Evolutionary conservation across 257 asterid genomes (phyloP).

Genomic region (Phtheirospermum japonicum): DNA sequence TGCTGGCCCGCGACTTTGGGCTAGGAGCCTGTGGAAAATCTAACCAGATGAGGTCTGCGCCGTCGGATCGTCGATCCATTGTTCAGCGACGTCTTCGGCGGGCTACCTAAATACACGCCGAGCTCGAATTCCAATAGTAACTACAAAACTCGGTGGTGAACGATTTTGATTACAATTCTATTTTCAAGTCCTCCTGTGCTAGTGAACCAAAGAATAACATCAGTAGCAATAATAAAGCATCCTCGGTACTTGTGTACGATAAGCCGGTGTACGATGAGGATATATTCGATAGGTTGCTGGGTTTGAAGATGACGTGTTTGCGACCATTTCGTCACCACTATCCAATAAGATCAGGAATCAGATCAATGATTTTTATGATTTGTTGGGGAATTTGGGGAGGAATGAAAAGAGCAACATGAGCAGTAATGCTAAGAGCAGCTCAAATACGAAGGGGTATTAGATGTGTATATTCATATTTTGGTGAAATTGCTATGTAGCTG

Average conservation of each 20-base stretch:
- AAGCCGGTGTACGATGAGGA: conserved; percentile 96
- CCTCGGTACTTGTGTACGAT: conserved; percentile 79
- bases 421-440: too few relatives aligned
- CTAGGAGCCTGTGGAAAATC: conserved; percentile 74
- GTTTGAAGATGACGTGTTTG: conserved; percentile 71
- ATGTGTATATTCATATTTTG: too few relatives aligned
- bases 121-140: conserved; percentile 36
- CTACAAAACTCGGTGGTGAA: conserved; percentile 31
- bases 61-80: conserved; percentile 61
- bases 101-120: conserved; percentile 57
- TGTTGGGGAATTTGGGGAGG: too few relatives aligned
- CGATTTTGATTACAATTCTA: conserved; percentile 68
- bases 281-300: conserved; percentile 87
- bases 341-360: too few relatives aligned
- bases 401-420: too few relatives aligned
- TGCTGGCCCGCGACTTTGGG: conserved; percentile 72
- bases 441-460: too few relatives aligned
- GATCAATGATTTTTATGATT: too few relatives aligned
- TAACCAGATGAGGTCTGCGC: conserved; percentile 83
- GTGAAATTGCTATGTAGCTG: too few relatives aligned
- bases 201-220: conserved; percentile 30
- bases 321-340: too few relatives aligned
- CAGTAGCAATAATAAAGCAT: conserved; percentile 30
- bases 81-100: conserved; percentile 72
- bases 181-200: conserved; percentile 38